phyloP scores from a whole-genome alignment of 2,329 filamentous ascomycete species.

The Alternaria rosae region DNA sequence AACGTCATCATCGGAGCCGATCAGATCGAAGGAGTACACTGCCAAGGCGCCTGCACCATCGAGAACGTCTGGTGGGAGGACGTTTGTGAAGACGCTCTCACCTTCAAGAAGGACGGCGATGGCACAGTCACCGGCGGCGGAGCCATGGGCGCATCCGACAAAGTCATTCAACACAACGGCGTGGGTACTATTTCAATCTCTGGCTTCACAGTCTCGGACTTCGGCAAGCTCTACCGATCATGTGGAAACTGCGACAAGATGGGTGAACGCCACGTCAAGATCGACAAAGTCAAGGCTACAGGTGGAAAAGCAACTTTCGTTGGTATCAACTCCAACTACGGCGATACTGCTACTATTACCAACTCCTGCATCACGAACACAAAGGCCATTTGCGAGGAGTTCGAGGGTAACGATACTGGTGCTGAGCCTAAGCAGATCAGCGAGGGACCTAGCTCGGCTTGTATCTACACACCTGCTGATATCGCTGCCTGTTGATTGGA shows the following conservation, averaged over 20 bases:
- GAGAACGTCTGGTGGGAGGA: slow-evolving; percentile 54
- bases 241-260: slow-evolving; percentile 60
- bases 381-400: slow-evolving; percentile 47
- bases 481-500: slow-evolving; percentile 26
- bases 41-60: slow-evolving; percentile 28
- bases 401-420: slow-evolving; percentile 40
- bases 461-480: slow-evolving; percentile 32
- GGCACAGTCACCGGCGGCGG: slow-evolving; percentile 52
- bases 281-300: slow-evolving; percentile 55
- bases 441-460: slow-evolving; percentile 26
- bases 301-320: slow-evolving; percentile 52
- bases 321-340: slow-evolving; percentile 62
- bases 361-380: slow-evolving; percentile 35
- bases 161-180: slow-evolving; percentile 55
- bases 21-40: slow-evolving; percentile 50
- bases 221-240: slow-evolving; percentile 56
- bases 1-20: slow-evolving; percentile 64
- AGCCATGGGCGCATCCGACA: slow-evolving; percentile 50
- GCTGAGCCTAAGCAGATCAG: slow-evolving; percentile 37
- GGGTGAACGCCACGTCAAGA: slow-evolving; percentile 53
- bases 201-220: slow-evolving; percentile 46
- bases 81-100: slow-evolving; percentile 53
- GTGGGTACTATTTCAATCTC: slow-evolving; percentile 50
- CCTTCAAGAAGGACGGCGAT: slow-evolving; percentile 48
- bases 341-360: slow-evolving; percentile 57